Evolutionary conservation across 2,329 filamentous ascomycete genomes (phyloP), one percentile per base, ranked within the genome.

Genomic region (Curvularia sp.): DNA sequence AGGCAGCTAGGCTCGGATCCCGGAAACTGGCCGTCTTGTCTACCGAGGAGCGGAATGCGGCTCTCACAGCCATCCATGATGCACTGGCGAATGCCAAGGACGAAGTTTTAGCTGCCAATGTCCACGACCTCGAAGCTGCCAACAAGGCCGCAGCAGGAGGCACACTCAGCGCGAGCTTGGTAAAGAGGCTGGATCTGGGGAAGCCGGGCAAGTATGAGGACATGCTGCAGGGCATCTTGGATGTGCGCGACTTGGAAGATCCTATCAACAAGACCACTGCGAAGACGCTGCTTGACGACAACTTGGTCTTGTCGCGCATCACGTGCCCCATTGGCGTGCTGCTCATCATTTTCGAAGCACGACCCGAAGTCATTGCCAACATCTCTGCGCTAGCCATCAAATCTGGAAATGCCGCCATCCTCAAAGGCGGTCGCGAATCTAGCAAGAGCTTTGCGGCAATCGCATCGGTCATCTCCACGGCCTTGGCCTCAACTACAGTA

Each of bases 331-430:
- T 99, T 68, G 95, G 95, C 59, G 93, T 98, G n/a, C 86, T 99
- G 41, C 86, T 99, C 66, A 95, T 99, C 79, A 98, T 99, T 73
- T 99, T 99, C 74, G 95, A 99, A 80, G 95, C 95, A 34, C 90
- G 95, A 7, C 95, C 95, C 6, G 95, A 99, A 80, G 95, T 99
- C 65, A 97, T 99, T 73, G 95, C 94, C 74, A 99, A 99, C 78
- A 98, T 99, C 73, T 93, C 95, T 62, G 92, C 93, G 3, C 84
- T 99, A 23, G 93, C 95, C 36, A 91, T 99, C 78, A 99, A 99
- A 78, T 98, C 94, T 12, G 95, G 93, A 70, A 99, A 99, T 78
- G 91, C 95, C 34, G 95, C 93, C 50, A 98, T 99, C 70, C 83
- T 99, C 60, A 99, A 99, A 83, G 94, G 93, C 60, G 95, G 95